Base-by-base conservation (phyloP, 2,329 filamentous ascomycete genomes). In the Hypoxylon sp. region DNA sequence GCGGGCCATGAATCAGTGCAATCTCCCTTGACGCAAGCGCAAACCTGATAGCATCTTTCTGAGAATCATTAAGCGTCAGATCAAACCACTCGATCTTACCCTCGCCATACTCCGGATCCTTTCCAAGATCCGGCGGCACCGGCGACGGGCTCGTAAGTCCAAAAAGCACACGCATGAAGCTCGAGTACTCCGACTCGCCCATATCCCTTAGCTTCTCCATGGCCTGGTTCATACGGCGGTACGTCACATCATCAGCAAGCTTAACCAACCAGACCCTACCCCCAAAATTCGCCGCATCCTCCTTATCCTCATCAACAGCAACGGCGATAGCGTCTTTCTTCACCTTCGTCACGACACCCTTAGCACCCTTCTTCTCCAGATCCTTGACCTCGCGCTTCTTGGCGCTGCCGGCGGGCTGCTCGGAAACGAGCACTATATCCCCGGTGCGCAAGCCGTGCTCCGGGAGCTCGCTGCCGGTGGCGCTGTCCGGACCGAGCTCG, bases 1-100 rank as follows among this genome's bases (percentile, higher is more conserved):
- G 96, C 0, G 96, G 96, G 0, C 96, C 96, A 77, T 99, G 96
- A 59, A 99, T 97, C 65, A 98, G 84, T 2, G 93, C 93, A 28
- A 98, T 87, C 75, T 98, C 94, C 58, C 85, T 86, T 1, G 92
- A 91, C 5, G 90, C 91, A 59, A 99, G 82, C 0, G 95, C 94
- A 76, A 98, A 99, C n/a, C 88, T 81, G 63, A 92, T 89, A 14
- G 89, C 89, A 62, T 90, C 87, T 72, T 89, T 90, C 75, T 92
- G 90, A 11, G 87, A 89, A 11, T 89, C 86, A 73, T 92, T 91
- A 21, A 92, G 80, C 14, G 82, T 84, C 14, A 84, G 82, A 72
- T 91, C 88, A 61, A 90, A 75, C 89, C 89, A 92, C 45, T 87
- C 81, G 6, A 91, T 78, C 38, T 80, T 81, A 4, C 79, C 81